phyloP scores from a whole-genome alignment of 306 rosid species.

The Lathyrus aphaca region DNA sequence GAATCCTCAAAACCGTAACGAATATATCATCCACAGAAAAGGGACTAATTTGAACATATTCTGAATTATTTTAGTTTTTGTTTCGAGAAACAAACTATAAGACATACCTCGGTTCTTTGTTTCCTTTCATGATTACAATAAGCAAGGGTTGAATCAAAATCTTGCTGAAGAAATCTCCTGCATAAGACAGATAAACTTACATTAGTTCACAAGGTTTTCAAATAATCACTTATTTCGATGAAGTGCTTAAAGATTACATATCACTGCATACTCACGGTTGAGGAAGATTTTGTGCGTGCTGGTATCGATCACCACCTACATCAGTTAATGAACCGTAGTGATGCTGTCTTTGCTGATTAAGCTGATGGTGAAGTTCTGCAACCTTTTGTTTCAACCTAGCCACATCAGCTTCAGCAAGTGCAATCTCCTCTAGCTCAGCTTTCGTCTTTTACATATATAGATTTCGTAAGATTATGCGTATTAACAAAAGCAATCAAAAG shows the following conservation, averaged over 20 bases:
- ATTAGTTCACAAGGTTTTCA: slow-evolving; percentile 17
- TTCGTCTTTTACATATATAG: slow-evolving; percentile 72
- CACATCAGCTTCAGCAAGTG: slow-evolving; percentile 99
- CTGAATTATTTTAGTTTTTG: neutral
- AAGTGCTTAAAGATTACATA: slow-evolving; percentile 10
- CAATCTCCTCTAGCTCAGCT: slow-evolving; percentile 98
- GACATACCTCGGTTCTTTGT: slow-evolving; percentile 83
- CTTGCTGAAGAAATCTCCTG: slow-evolving; percentile 98
- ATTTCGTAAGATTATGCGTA: slow-evolving; percentile 46
- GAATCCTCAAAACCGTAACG: slow-evolving; percentile 27
- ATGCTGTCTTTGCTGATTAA: slow-evolving; percentile 91
- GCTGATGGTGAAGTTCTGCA: slow-evolving; percentile 97
- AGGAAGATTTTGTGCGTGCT: slow-evolving; percentile 76
- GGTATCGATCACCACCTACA: slow-evolving; percentile 75
- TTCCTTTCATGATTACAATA: slow-evolving; percentile 86
- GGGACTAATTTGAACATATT: neutral
- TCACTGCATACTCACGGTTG: slow-evolving; percentile 76
- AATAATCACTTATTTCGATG: neutral
- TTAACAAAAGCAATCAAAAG: slow-evolving; percentile 28
- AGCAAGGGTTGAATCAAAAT: slow-evolving; percentile 95
- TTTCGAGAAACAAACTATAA: slow-evolving; percentile 18
- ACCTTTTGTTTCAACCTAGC: slow-evolving; percentile 98
- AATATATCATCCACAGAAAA: neutral
- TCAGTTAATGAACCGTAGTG: slow-evolving; percentile 93
- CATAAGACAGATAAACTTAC: slow-evolving; percentile 34